Percentiles rank a stretch among this genome's conserved stretches.
These are phyloP conservation scores for Oryza meridionalis DNA, from an alignment of 176 grass and related monocot species.

Conservation along the genomic window DNA sequence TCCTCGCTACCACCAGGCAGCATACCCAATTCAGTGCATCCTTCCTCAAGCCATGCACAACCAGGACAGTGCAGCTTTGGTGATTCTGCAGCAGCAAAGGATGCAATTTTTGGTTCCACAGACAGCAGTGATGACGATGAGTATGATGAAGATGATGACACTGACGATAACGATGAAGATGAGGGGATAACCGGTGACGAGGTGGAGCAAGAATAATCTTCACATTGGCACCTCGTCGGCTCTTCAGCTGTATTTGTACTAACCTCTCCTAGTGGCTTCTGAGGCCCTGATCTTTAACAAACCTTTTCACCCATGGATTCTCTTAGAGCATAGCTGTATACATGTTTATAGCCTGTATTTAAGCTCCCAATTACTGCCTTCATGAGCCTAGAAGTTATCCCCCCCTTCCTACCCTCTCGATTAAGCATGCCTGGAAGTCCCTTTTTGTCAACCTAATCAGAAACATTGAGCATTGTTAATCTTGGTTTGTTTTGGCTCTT, in stretches of 20 bases:
- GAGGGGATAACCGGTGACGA: conserved; percentile 48
- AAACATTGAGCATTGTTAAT: conserved; percentile 35
- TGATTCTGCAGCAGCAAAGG: conserved; percentile 47
- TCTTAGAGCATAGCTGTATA: conserved; percentile 67
- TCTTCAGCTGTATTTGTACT: conserved; percentile 30
- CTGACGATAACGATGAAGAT: conserved; percentile 8
- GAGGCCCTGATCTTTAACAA: conserved; percentile 50
- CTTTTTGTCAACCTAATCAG: conserved; percentile 44
- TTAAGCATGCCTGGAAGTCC: conserved; percentile 31
- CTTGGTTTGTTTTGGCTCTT: conserved; percentile 31
- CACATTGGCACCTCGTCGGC: neutral
- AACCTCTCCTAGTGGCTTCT: conserved; percentile 49
- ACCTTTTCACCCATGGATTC: conserved; percentile 32
- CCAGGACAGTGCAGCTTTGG: conserved; percentile 25
- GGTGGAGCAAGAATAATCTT: conserved; percentile 40
- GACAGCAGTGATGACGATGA: conserved; percentile 45
- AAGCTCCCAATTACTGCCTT: conserved; percentile 39
- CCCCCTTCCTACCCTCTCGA: neutral
- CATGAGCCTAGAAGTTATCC: conserved; percentile 41
- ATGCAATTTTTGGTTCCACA: conserved; percentile 50
- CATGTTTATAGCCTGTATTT: conserved; percentile 67
- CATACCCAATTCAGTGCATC: conserved; percentile 27
- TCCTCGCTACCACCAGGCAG: conserved; percentile 10
- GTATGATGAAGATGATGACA: conserved; percentile 43
- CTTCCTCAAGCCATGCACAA: conserved; percentile 25